These are phyloP conservation scores for Podila epigama DNA, from an alignment of 192 early-diverging fungal genomes.

Conservation along the genomic window DNA sequence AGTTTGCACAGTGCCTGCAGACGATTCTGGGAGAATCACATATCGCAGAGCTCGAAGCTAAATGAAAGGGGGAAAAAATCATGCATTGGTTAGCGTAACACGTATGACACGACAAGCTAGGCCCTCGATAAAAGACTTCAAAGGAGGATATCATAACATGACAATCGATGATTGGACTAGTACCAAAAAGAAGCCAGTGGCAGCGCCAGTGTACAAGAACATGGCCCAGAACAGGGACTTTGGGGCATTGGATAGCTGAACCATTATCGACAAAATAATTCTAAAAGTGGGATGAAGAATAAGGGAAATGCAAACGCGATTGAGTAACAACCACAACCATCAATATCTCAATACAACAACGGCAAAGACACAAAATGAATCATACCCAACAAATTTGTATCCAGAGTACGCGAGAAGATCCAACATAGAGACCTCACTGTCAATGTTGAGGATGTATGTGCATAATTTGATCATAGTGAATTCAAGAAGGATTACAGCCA, in stretches of 20 bases:
- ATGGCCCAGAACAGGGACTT: conserved; percentile 69
- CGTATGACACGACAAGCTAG: not conserved
- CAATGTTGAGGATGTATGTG: conserved; percentile 87
- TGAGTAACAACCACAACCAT: no score
- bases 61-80: not conserved
- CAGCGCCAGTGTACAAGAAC: conserved; percentile 78
- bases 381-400: conserved; percentile 91
- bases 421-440: conserved; percentile 80
- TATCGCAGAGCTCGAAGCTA: conserved; percentile 78
- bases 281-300: conserved; percentile 60
- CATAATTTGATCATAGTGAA: conserved; percentile 85
- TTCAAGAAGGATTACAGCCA: conserved; percentile 81
- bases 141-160: not conserved
- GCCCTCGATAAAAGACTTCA: not conserved
- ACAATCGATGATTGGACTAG: not conserved
- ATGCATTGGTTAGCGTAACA: not conserved
- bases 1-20: conserved; percentile 64
- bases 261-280: conserved; percentile 53
- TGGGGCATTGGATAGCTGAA: conserved; percentile 44
- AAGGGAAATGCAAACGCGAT: no score
- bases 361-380: conserved; percentile 22
- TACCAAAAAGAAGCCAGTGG: conserved; percentile 92
- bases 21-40: conserved; percentile 74
- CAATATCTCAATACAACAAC: no score
- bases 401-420: conserved; percentile 91